Conservation (phyloP, 352 stramenopile species). For the Elongisporangium undulatum region DNA sequence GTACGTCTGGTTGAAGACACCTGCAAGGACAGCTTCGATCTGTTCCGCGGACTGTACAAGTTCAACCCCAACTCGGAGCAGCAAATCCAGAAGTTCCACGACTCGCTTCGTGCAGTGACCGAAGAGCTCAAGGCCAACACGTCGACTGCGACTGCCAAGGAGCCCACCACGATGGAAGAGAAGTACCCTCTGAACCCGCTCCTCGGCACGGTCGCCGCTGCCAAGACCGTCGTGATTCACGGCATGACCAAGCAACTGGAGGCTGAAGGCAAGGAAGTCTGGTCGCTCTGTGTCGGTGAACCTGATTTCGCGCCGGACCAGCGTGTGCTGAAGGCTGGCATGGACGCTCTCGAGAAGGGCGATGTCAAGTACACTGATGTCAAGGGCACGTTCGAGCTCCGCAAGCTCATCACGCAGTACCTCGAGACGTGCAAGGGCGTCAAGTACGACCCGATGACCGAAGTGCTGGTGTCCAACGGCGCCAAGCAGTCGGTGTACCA, state of each 20-base stretch:
- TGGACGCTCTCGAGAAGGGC: constrained; percentile 54
- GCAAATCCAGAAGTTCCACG: constrained; percentile 76
- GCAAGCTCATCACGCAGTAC: constrained; percentile 88
- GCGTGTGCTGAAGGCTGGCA: constrained; percentile 90
- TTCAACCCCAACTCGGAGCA: constrained; percentile 92
- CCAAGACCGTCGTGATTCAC: constrained; percentile 94
- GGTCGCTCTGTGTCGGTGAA: constrained; percentile 94
- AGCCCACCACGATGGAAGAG: constrained; percentile 29
- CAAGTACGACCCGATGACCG: constrained; percentile 80
- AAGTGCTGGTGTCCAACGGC: constrained; percentile 96
- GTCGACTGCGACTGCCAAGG: neutral
- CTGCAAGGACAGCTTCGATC: constrained; percentile 96
- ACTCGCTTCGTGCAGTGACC: constrained; percentile 52
- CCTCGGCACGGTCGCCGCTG: constrained; percentile 74
- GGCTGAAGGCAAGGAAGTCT: constrained; percentile 87
- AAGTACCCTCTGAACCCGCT: constrained; percentile 75
- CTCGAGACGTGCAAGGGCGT: constrained; percentile 88
- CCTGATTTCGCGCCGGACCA: constrained; percentile 92
- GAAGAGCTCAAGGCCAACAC: constrained; percentile 27
- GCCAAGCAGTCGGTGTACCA: constrained; percentile 96
- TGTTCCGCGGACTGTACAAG: constrained; percentile 98
- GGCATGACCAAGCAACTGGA: constrained; percentile 94
- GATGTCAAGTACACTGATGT: constrained; percentile 95
- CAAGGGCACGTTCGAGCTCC: constrained; percentile 87
- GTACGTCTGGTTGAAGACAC: constrained; percentile 95